A percentile compares a stretch with the other conserved stretches of the same genome.
These are phyloP conservation scores for Cladobotryum protrusum DNA, from an alignment of 2,329 filamentous ascomycete species.

Conservation along the genomic window DNA sequence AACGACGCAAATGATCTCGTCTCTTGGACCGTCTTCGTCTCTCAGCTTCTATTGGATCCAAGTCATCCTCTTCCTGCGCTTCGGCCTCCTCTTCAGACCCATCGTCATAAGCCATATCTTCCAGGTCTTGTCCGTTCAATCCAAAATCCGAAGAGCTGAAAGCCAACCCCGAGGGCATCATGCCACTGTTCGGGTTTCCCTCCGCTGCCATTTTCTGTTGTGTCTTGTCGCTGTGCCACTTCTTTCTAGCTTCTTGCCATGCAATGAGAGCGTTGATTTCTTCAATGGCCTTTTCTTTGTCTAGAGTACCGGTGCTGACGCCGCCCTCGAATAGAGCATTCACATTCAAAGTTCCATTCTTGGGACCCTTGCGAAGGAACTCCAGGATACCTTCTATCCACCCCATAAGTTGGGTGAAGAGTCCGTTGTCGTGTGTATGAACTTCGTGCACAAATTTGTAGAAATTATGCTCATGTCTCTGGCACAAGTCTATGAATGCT, in stretches of 20 bases:
- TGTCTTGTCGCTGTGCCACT: slow-evolving; percentile 97
- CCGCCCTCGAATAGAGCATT: slow-evolving; percentile 87
- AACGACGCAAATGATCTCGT: slow-evolving; percentile 73
- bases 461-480: slow-evolving; percentile 90
- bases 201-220: slow-evolving; percentile 97
- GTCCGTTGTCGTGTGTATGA: slow-evolving; percentile 89
- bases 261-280: slow-evolving; percentile 84
- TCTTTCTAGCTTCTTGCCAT: slow-evolving; percentile 94
- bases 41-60: slow-evolving; percentile 85
- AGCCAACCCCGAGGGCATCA: slow-evolving; percentile 46
- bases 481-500: slow-evolving; percentile 93
- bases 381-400: slow-evolving; percentile 96
- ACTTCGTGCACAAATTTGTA: slow-evolving; percentile 99
- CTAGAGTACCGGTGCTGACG: slow-evolving; percentile 58
- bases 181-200: slow-evolving; percentile 41
- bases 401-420: slow-evolving; percentile 93
- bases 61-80: slow-evolving; percentile 68
- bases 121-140: slow-evolving; percentile 75
- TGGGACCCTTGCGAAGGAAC: slow-evolving; percentile 81
- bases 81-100: slow-evolving; percentile 65
- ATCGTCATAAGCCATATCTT: slow-evolving; percentile 76
- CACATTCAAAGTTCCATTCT: slow-evolving; percentile 83
- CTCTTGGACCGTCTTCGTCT: slow-evolving; percentile 67
- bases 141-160: slow-evolving; percentile 88
- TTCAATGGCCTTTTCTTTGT: slow-evolving; percentile 63